phyloP scores from a whole-genome alignment of 768 basidiomycete genomes.

The Tricholoma matsutake region DNA sequence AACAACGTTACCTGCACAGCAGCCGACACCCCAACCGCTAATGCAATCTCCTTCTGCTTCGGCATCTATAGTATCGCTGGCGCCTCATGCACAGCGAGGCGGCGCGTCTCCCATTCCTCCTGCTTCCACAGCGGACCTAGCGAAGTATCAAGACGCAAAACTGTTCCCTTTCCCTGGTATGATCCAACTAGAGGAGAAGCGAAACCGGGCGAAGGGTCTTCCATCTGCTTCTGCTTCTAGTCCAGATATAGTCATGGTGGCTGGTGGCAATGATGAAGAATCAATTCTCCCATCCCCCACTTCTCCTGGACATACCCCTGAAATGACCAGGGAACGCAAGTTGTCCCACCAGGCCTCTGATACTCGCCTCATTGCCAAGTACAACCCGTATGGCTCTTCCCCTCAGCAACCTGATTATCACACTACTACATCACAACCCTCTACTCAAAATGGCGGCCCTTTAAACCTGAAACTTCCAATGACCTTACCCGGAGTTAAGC shows the following conservation, averaged over 20 bases:
- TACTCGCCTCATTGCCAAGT: conserved; percentile 57
- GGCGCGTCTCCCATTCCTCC: conserved; percentile 78
- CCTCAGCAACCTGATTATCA: conserved; percentile 51
- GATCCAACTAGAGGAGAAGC: conserved; percentile 71
- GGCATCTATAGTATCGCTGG: conserved; percentile 64
- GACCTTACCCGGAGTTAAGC: conserved; percentile 74
- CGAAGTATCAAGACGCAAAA: conserved; percentile 75
- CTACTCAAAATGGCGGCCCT: conserved; percentile 35
- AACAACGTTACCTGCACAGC: conserved; percentile 29
- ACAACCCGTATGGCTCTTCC: conserved; percentile 42
- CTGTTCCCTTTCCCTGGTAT: conserved; percentile 91
- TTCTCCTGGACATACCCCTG: conserved; percentile 52
- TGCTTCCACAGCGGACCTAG: conserved; percentile 64
- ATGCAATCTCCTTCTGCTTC: conserved; percentile 67
- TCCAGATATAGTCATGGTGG: conserved; percentile 41
- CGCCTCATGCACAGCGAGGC: conserved; percentile 52
- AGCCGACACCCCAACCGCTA: conserved; percentile 39
- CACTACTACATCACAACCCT: conserved; percentile 35
- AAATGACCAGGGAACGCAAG: conserved; percentile 54
- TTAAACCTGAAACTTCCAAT: conserved; percentile 57
- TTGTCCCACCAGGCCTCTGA: conserved; percentile 71
- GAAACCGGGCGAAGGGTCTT: conserved; percentile 54
- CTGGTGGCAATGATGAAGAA: conserved; percentile 47
- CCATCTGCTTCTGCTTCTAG: conserved; percentile 42
- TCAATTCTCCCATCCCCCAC: conserved; percentile 38